Evolutionary conservation across 164 flowering plant genomes (phyloP), one percentile per base, ranked within the genome.

Genomic region (Cinnamomum chago): DNA sequence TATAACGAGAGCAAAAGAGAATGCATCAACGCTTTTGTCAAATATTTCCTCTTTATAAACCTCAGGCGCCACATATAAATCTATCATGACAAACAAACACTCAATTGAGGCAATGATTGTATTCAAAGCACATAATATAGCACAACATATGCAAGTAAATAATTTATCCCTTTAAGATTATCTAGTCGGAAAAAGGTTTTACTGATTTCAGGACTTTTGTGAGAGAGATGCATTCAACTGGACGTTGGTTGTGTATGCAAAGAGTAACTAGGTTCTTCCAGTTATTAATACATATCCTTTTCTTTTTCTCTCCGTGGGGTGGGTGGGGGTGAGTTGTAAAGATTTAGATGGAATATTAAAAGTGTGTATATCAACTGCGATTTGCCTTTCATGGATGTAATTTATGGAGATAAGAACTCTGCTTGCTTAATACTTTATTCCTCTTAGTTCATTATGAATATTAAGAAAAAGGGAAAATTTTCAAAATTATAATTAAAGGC

Each of bases 21-120:
- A 88, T 11, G 84, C 88, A 81, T 95, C 99, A 58, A 87, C 92
- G 76, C 92, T 90, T 85, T 90, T 88, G 74, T 93, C 98, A 79
- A 93, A 93, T 70, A 86, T 80, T 79, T 90, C 92, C 81, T 87
- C 86, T 60, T 83, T 90, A 74, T 87, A 88, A 67, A 93, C 47
- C 80, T 95, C 98, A 50, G 98, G 99, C 58, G 99, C 98, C 78
- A 85, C 9, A 72, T 92, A 93, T 3, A 84, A 50, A 83, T 82
- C 99, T 95, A 71, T 67, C 81, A 72, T 18, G 4, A 72, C 24
- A 28, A 62, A 24, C 12, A 67, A 40, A 65, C 30, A 55, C 6
- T 70, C 68, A 64, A 50, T 50, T 50, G 5, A 13, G n/a, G 58
- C 51, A 66, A 66, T 17, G 40, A 55, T 65, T 14, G 13, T 9